phyloP scores from a whole-genome alignment of 208 protist species.

The Acanthamoeba rhysodes region DNA sequence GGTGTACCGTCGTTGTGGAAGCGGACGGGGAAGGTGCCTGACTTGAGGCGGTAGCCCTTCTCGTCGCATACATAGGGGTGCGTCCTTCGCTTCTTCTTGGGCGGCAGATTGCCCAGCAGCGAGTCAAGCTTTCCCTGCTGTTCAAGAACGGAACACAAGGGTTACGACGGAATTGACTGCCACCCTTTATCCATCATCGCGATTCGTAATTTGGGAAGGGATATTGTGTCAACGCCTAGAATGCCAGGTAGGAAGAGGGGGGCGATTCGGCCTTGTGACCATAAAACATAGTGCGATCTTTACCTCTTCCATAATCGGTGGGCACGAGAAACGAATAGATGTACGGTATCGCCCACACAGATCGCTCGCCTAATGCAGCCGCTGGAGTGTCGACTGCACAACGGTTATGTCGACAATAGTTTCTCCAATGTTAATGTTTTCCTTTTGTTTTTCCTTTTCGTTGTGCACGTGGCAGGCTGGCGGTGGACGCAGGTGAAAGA shows the following conservation, averaged over 20 bases:
- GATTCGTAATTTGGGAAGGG: background rate
- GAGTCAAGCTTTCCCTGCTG: conserved; percentile 27
- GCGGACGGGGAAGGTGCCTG: conserved; percentile 40
- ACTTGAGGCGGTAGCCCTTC: conserved; percentile 57
- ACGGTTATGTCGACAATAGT: no score
- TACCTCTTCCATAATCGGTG: background rate
- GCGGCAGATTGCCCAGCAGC: conserved; percentile 28
- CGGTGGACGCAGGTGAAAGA: no score
- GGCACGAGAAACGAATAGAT: no score
- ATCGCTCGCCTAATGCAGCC: no score
- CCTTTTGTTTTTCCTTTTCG: background rate
- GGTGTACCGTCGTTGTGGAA: conserved; percentile 35
- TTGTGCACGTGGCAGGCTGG: background rate
- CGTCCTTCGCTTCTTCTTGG: conserved; percentile 46
- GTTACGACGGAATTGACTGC: no score
- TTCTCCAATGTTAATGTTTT: background rate
- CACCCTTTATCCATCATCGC: no score
- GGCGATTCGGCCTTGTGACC: background rate
- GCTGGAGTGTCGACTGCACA: no score
- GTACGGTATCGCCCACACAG: no score
- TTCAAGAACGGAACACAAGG: background rate
- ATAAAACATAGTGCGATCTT: background rate
- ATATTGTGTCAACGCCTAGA: background rate
- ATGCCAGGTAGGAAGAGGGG: background rate
- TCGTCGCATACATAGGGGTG: background rate